phyloP scores from a whole-genome alignment of 2,329 filamentous ascomycete genomes.

The Dothiorella sarmentorum region DNA sequence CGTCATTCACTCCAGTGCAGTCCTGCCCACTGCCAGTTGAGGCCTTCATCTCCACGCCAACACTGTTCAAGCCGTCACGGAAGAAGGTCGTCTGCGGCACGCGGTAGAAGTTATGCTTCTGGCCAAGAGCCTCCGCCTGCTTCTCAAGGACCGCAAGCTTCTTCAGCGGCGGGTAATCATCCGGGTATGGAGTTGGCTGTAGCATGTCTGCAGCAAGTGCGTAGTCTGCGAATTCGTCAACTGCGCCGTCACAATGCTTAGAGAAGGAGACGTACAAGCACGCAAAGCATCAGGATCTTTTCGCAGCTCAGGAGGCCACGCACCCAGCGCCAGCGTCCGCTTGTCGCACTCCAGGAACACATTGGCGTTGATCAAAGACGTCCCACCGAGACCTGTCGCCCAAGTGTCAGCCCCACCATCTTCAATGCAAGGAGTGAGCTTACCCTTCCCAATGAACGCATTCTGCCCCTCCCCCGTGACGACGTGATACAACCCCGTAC shows the following conservation, averaged over 20 bases:
- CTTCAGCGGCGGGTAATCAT: constrained; percentile 55
- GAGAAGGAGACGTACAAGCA: constrained; percentile 44
- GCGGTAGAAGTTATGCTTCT: constrained; percentile 52
- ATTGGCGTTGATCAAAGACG: constrained; percentile 65
- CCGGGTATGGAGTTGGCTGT: constrained; percentile 57
- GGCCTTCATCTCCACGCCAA: constrained; percentile 61
- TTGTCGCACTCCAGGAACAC: constrained; percentile 61
- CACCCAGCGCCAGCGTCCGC: constrained; percentile 50
- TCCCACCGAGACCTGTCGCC: constrained; percentile 57
- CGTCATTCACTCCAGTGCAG: constrained; percentile 62
- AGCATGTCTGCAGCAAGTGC: constrained; percentile 54
- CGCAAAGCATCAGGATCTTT: constrained; percentile 40
- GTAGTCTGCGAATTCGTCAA: constrained; percentile 48
- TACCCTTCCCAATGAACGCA: constrained; percentile 58
- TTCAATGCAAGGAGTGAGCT: constrained; percentile 19
- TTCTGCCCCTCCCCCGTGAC: constrained; percentile 63
- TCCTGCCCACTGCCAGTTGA: constrained; percentile 62
- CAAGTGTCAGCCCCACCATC: background rate
- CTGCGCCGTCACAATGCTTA: background rate
- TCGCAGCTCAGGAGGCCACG: constrained; percentile 60
- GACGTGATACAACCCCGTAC: constrained; percentile 62
- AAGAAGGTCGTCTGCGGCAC: constrained; percentile 64
- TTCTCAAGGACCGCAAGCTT: constrained; percentile 57
- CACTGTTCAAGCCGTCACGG: constrained; percentile 56
- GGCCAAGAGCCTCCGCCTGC: constrained; percentile 54